A percentile compares a stretch with the other conserved stretches of the same genome.
phyloP scores from a whole-genome alignment of 176 grass and related monocot genomes.

The Secale cereale region DNA sequence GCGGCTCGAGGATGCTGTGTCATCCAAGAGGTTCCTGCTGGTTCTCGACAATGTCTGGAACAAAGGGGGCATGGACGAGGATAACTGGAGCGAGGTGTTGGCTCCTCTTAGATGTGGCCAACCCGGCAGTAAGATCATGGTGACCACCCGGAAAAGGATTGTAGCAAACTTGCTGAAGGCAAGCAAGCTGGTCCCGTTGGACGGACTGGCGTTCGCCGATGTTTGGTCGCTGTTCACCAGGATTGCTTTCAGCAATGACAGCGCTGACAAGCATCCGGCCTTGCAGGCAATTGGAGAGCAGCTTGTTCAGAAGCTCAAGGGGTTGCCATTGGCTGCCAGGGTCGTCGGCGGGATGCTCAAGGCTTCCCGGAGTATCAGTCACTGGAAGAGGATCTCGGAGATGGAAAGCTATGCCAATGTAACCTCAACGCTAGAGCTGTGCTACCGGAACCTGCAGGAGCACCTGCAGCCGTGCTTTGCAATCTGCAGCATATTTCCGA shows the following conservation, averaged over 20 bases:
- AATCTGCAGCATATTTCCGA: slow-evolving; percentile 38
- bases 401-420: slow-evolving; percentile 16
- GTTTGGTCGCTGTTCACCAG: slow-evolving; percentile 36
- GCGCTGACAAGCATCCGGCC: background rate
- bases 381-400: slow-evolving; percentile 13
- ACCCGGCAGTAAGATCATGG: slow-evolving; percentile 30
- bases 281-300: slow-evolving; percentile 4
- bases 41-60: slow-evolving; percentile 48
- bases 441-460: slow-evolving; percentile 27
- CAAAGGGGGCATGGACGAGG: background rate
- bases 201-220: background rate
- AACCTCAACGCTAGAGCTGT: slow-evolving; percentile 12
- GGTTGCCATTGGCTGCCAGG: slow-evolving; percentile 18
- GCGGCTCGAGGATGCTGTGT: background rate
- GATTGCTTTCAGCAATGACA: background rate
- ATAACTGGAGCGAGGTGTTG: slow-evolving; percentile 21
- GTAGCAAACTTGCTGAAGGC: background rate
- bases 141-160: slow-evolving; percentile 19
- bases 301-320: slow-evolving; percentile 22
- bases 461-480: slow-evolving; percentile 47
- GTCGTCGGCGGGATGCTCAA: slow-evolving; percentile 19
- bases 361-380: background rate
- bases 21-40: slow-evolving; percentile 14
- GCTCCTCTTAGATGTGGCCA: slow-evolving; percentile 7
- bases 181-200: background rate